phyloP scores from a whole-genome alignment of 129 eudicot genomes.

The carrot (Daucus carota) region DNA sequence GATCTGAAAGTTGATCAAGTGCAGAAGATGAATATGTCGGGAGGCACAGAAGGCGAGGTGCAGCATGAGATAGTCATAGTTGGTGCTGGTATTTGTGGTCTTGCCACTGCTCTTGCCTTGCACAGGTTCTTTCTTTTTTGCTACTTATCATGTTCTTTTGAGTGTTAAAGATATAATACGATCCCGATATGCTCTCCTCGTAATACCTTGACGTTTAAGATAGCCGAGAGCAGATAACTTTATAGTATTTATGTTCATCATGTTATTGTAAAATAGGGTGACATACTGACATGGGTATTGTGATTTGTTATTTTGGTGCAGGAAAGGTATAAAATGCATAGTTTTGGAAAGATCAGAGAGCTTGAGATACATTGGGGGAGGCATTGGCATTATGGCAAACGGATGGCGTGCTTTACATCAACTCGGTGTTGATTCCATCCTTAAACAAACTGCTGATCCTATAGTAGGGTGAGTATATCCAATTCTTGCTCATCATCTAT shows the following conservation, averaged over 20 bases:
- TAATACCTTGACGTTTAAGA: too few species aligned
- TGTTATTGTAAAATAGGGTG: not conserved
- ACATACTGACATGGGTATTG: too few species aligned
- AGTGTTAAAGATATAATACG: too few species aligned
- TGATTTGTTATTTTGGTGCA: not conserved
- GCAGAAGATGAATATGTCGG: not conserved
- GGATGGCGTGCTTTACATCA: constrained; percentile 57
- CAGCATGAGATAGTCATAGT: constrained; percentile 29
- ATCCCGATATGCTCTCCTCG: not conserved
- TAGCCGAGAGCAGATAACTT: too few species aligned
- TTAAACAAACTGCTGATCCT: constrained; percentile 26
- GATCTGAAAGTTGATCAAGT: not conserved
- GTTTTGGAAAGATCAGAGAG: constrained; percentile 37
- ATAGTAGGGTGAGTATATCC: constrained; percentile 20
- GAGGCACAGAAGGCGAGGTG: not conserved
- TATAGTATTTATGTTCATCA: not conserved
- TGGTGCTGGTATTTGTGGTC: constrained; percentile 56
- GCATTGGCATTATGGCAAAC: constrained; percentile 29
- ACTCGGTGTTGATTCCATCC: constrained; percentile 36
- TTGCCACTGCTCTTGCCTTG: constrained; percentile 54
- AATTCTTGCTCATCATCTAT: not conserved
- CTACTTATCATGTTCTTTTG: not conserved
- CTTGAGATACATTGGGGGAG: constrained; percentile 26
- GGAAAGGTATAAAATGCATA: constrained; percentile 36
- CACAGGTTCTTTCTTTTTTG: constrained; percentile 19